Base-by-base conservation (phyloP, 2,329 filamentous ascomycete genomes). In the Ophiocordyceps camponoti-leonardi region DNA sequence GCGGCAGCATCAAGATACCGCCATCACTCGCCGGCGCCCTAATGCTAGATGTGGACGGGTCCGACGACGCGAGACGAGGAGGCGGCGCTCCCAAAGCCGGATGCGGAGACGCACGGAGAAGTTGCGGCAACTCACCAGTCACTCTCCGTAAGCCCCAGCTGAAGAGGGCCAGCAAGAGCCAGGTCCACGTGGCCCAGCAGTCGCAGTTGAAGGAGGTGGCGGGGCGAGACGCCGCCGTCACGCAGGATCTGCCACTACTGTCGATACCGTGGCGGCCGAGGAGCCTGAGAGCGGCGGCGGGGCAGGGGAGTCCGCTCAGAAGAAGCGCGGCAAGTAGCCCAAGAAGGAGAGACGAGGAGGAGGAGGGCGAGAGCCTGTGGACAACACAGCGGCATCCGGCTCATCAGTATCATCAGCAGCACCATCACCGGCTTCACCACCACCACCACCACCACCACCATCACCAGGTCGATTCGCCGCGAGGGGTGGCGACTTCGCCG, bases 1-100 rank as follows among this genome's bases (percentile, higher is more conserved):
- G 65, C 5, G 67, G 71, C 40, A 74, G 66, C 49, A 52, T 75
- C 1, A 62, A 66, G 35, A 56, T 66, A 11, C 48, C 63, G 8
- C 59, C 60, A 16, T 37, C 35, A 2, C 35, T 37, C 0, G 62
- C 62, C 20, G 56, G 57, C 18, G 62, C 60, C 26, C 46, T 63
- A 12, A 49, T 62, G 4, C 55, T 63, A 0, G 66, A 69, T 13
- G 58, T 60, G 16, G 61, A 37, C 8, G 35, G 16, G 35, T 18
- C 35, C 16, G 35, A 37, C 16, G 35, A 10, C 11, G 3, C 30
- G 5, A 31, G 30, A 13, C 30, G 30, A 3, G 30, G 30, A 14
- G 10, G 16, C 35, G 35, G 16, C 16, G 6, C 16, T n/a, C 16
- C 4, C 35, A 37, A 37, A n/a, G 2, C 35, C 16, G 35, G 35